Percentiles rank a stretch among this genome's conserved stretches.
phyloP scores from a whole-genome alignment of 2,329 filamentous ascomycete species.

The Capronia epimyces region DNA sequence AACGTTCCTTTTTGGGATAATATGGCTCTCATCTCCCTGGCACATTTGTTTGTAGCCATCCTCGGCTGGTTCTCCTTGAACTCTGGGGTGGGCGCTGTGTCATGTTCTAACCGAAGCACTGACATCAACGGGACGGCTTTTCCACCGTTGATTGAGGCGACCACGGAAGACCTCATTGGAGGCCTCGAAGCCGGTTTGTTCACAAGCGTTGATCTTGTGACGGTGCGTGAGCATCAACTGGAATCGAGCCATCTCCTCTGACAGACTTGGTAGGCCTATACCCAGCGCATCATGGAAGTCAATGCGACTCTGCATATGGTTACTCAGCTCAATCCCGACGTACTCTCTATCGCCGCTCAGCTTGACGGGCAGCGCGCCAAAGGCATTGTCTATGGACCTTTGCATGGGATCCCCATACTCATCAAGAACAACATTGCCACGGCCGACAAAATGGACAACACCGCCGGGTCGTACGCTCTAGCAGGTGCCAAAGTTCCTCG shows the following conservation, averaged over 20 bases:
- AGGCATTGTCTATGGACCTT: conserved; percentile 47
- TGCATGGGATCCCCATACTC: conserved; percentile 61
- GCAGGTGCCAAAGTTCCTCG: conserved; percentile 52
- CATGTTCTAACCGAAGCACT: conserved; percentile 18
- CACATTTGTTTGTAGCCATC: background rate
- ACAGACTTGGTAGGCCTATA: conserved; percentile 44
- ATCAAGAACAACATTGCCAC: conserved; percentile 66
- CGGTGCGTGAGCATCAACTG: conserved; percentile 27
- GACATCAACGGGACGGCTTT: conserved; percentile 25
- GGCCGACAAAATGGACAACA: conserved; percentile 57
- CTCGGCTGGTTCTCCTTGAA: conserved; percentile 7
- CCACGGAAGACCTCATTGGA: conserved; percentile 46
- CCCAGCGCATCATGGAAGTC: conserved; percentile 48
- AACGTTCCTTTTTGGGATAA: background rate
- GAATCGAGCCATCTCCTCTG: background rate
- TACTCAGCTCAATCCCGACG: conserved; percentile 53
- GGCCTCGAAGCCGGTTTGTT: conserved; percentile 49
- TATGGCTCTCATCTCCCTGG: background rate
- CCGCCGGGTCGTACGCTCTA: conserved; percentile 60
- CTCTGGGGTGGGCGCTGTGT: conserved; percentile 1
- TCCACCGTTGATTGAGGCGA: conserved; percentile 47
- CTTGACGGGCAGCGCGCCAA: conserved; percentile 47
- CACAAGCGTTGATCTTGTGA: conserved; percentile 54
- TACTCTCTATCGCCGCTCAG: conserved; percentile 44
- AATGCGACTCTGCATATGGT: conserved; percentile 50